These are phyloP conservation scores for Boletus fagicola DNA, from an alignment of 768 basidiomycete species.

Conservation along the genomic window DNA sequence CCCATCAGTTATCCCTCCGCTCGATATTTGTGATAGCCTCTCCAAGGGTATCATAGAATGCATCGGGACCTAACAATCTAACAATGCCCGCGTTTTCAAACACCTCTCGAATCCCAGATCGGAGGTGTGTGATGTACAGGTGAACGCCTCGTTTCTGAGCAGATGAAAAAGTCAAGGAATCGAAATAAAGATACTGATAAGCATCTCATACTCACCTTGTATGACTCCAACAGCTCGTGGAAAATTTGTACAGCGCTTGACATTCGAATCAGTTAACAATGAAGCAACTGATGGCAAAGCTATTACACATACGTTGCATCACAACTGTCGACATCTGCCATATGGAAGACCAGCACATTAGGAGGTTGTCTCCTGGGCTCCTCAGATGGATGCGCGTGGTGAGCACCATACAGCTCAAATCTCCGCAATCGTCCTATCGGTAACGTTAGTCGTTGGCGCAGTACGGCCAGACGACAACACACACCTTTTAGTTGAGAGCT, in stretches of 20 bases:
- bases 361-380: conserved; percentile 74
- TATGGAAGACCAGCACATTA: conserved; percentile 82
- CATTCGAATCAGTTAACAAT: conserved; percentile 7
- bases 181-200: background rate
- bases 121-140: conserved; percentile 48
- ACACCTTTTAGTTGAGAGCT: conserved; percentile 88
- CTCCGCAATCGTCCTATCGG: conserved; percentile 68
- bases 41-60: conserved; percentile 44
- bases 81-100: conserved; percentile 48
- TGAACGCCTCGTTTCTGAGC: conserved; percentile 42
- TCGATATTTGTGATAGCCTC: conserved; percentile 42
- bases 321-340: conserved; percentile 86
- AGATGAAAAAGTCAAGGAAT: background rate
- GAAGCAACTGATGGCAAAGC: background rate
- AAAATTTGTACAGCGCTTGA: conserved; percentile 80
- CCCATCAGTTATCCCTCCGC: conserved; percentile 16
- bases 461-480: background rate
- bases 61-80: conserved; percentile 41
- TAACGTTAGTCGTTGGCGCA: background rate
- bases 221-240: conserved; percentile 73
- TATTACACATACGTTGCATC: conserved; percentile 79
- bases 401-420: conserved; percentile 84
- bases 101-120: conserved; percentile 32
- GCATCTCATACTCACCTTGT: conserved; percentile 48
- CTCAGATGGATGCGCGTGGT: conserved; percentile 85